phyloP scores from a whole-genome alignment of 768 basidiomycete species.

The Candolleomyces efflorescens region DNA sequence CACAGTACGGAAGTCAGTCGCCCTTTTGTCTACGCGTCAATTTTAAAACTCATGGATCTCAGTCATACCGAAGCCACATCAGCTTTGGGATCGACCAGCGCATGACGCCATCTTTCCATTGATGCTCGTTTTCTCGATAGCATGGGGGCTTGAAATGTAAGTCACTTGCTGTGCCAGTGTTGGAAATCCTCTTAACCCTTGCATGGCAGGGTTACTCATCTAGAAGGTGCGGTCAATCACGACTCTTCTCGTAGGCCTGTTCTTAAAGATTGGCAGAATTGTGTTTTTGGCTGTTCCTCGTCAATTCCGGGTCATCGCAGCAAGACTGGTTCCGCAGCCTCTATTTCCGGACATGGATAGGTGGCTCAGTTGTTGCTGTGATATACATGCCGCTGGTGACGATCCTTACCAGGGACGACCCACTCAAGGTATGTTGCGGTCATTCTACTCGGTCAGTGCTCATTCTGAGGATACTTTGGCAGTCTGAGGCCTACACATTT shows the following conservation, averaged over 20 bases:
- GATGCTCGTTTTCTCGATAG: conserved; percentile 56
- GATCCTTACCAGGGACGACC: conserved; percentile 54
- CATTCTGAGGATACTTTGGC: conserved; percentile 1
- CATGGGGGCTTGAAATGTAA: conserved; percentile 76
- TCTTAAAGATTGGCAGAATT: conserved; percentile 46
- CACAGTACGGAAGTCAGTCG: conserved; percentile 47
- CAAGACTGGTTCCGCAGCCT: conserved; percentile 74
- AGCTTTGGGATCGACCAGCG: conserved; percentile 47
- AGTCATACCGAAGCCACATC: conserved; percentile 67
- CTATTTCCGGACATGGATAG: conserved; percentile 72
- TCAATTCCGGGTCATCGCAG: conserved; percentile 57
- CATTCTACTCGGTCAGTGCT: conserved; percentile 3
- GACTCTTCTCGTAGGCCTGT: neutral
- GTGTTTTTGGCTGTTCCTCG: conserved; percentile 84
- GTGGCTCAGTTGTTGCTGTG: conserved; percentile 58
- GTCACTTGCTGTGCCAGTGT: conserved; percentile 14
- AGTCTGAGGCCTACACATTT: conserved; percentile 71
- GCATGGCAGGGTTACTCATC: conserved; percentile 59
- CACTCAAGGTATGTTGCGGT: conserved; percentile 45
- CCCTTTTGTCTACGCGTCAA: neutral
- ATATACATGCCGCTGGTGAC: conserved; percentile 70
- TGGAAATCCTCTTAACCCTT: neutral
- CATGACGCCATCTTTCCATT: conserved; percentile 59
- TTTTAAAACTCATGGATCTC: neutral
- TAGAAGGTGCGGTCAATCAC: conserved; percentile 53